A percentile compares a stretch with the other conserved stretches of the same genome.
phyloP scores from a whole-genome alignment of 2,329 filamentous ascomycete species.

The Aspergillus cejpii region DNA sequence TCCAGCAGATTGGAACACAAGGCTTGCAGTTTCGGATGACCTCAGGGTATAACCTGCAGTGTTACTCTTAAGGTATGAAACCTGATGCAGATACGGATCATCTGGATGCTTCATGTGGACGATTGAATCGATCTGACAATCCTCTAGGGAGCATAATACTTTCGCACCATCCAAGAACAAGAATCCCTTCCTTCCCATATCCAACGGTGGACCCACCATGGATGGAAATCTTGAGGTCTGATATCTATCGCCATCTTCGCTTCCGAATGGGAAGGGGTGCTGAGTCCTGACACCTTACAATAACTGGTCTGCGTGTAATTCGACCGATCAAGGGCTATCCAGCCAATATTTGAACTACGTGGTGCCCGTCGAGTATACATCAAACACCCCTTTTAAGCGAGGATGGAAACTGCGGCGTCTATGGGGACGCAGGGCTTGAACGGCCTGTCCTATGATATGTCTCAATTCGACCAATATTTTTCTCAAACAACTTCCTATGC shows the following conservation, averaged over 20 bases:
- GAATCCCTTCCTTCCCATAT: conserved; percentile 9
- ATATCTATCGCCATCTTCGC: conserved; percentile 16
- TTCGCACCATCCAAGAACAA: conserved; percentile 8
- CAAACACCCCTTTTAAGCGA: conserved; percentile 8
- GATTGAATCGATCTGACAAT: conserved; percentile 6
- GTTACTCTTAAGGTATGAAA: too few relatives aligned
- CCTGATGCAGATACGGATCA: not conserved
- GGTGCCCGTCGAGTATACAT: not conserved
- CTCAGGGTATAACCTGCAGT: not conserved
- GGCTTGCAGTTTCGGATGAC: not conserved
- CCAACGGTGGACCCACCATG: conserved; percentile 22
- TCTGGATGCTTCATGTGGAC: not conserved
- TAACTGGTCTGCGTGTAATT: not conserved
- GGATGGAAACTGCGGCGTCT: conserved; percentile 23
- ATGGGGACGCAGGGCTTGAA: conserved; percentile 15
- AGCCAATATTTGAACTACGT: not conserved
- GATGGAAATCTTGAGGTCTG: conserved; percentile 18
- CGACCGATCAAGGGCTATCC: not conserved
- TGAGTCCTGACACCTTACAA: not conserved
- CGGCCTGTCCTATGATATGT: conserved; percentile 4
- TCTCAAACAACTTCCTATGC: conserved; percentile 5
- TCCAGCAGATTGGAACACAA: not conserved
- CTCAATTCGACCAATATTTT: conserved; percentile 13
- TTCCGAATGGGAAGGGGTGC: conserved; percentile 8
- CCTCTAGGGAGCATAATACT: conserved; percentile 8